Evolutionary conservation across 2,329 filamentous ascomycete genomes (phyloP).

Genomic region (Uncinocarpus reesii): DNA sequence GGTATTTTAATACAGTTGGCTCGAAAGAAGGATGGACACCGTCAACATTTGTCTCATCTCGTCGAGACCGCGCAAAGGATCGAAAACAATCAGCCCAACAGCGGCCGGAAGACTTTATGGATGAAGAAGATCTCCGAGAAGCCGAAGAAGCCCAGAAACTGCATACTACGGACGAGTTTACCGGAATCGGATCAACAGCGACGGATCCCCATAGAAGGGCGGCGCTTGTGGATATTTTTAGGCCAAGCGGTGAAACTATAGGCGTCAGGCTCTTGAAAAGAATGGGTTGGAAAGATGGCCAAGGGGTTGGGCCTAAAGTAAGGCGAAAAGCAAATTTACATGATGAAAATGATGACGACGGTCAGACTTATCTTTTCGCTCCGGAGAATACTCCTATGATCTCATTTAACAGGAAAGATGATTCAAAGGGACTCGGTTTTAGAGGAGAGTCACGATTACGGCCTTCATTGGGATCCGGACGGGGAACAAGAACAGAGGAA

Average conservation of each 20-base stretch:
- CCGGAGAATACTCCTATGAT: conserved; percentile 66
- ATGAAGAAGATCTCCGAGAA: conserved; percentile 87
- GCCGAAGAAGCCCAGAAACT: conserved; percentile 66
- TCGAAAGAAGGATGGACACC: conserved; percentile 98
- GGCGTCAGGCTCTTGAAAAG: conserved; percentile 72
- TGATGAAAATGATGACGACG: conserved; percentile 35
- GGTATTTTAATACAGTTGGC: conserved; percentile 95
- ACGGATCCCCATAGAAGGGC: conserved; percentile 44
- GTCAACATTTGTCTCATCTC: conserved; percentile 81
- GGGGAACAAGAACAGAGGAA: conserved; percentile 21
- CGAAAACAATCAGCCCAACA: conserved; percentile 44
- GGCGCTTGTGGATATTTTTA: conserved; percentile 61
- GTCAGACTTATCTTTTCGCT: conserved; percentile 63
- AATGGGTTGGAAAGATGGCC: conserved; percentile 94
- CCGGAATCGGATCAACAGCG: conserved; percentile 60
- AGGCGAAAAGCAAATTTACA: conserved; percentile 62
- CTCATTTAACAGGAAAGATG: conserved; percentile 36
- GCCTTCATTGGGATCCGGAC: conserved; percentile 16
- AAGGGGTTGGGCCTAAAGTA: conserved; percentile 83
- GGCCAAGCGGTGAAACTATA: conserved; percentile 67
- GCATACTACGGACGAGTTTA: conserved; percentile 62
- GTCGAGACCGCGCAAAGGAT: conserved; percentile 64
- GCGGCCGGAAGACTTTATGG: conserved; percentile 88
- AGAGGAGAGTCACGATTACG: conserved; percentile 32
- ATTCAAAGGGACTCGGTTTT: conserved; percentile 40